These are phyloP conservation scores for Musa balbisiana DNA, from an alignment of 202 grass and related monocot genomes.

Conservation along the genomic window DNA sequence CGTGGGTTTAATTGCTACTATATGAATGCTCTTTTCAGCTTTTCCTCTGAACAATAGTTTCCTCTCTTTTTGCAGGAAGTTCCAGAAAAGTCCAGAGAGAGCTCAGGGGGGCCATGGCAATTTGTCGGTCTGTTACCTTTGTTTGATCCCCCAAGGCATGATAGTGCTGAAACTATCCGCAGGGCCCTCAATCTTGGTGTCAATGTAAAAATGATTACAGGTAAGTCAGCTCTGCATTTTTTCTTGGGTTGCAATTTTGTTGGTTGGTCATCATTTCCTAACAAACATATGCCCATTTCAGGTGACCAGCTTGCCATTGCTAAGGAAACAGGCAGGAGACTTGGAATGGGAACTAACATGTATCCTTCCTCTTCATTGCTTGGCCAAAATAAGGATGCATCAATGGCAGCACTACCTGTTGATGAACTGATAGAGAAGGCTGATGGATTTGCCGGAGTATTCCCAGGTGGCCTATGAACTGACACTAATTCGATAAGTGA, in stretches of 20 bases:
- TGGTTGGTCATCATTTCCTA: background rate
- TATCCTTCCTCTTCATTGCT: constrained; percentile 86
- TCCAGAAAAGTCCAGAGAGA: constrained; percentile 65
- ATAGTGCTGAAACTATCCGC: constrained; percentile 85
- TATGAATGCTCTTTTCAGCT: background rate
- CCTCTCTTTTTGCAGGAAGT: constrained; percentile 36
- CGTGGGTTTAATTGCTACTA: background rate
- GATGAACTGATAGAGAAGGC: constrained; percentile 90
- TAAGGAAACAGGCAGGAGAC: constrained; percentile 90
- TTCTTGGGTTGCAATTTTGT: background rate
- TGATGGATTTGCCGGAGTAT: constrained; percentile 88
- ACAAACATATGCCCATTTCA: constrained; percentile 27
- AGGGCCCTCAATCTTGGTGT: constrained; percentile 75
- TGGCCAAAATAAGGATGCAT: constrained; percentile 54
- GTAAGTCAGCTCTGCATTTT: constrained; percentile 12
- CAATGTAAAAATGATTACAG: constrained; percentile 99
- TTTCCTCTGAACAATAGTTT: background rate
- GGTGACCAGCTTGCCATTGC: constrained; percentile 92
- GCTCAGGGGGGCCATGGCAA: constrained; percentile 50
- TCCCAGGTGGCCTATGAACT: constrained; percentile 39
- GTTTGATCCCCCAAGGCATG: constrained; percentile 84
- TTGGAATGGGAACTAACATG: constrained; percentile 98
- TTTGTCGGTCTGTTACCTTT: constrained; percentile 78
- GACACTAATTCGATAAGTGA: background rate
- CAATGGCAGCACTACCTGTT: constrained; percentile 47